These are phyloP conservation scores for Neofusicoccum sp. DNA, from an alignment of 2,329 filamentous ascomycete genomes.

Conservation along the genomic window DNA sequence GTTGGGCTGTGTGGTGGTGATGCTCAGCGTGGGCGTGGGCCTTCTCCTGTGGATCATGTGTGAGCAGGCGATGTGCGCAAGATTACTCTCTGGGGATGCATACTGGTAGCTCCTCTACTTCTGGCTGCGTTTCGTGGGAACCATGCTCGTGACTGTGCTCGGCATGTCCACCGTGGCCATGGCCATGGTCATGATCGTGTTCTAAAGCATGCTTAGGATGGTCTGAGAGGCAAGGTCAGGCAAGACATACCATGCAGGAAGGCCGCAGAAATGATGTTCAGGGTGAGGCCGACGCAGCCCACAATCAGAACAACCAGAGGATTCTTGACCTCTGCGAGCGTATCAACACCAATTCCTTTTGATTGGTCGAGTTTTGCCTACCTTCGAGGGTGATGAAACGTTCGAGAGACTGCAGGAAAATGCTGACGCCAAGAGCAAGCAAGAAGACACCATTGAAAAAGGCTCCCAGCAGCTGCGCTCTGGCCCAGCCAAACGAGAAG, in stretches of 20 bases:
- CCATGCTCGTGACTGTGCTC: background rate
- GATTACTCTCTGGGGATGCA: background rate
- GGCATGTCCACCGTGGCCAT: background rate
- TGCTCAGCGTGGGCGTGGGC: slow-evolving; percentile 29
- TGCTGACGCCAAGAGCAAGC: slow-evolving; percentile 70
- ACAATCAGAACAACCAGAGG: slow-evolving; percentile 70
- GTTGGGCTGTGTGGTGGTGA: slow-evolving; percentile 30
- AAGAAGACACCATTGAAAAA: slow-evolving; percentile 83
- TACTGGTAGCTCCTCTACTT: background rate
- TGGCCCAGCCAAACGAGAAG: slow-evolving; percentile 75
- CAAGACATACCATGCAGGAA: slow-evolving; percentile 63
- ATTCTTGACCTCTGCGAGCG: slow-evolving; percentile 59
- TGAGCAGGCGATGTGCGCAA: background rate
- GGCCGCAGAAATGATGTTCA: slow-evolving; percentile 68
- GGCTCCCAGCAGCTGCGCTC: slow-evolving; percentile 71
- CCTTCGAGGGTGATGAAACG: slow-evolving; percentile 63
- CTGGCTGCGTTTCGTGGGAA: background rate
- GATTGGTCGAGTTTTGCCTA: slow-evolving; percentile 34
- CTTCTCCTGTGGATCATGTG: slow-evolving; percentile 15
- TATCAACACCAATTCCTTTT: background rate
- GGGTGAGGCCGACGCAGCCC: slow-evolving; percentile 65
- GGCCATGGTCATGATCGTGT: background rate
- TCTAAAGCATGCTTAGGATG: background rate
- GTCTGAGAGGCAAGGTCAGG: slow-evolving; percentile 17
- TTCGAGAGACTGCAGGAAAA: slow-evolving; percentile 73